These are phyloP conservation scores for Pichia sp. DNA, from an alignment of 1,139 yeast species.

Conservation along the genomic window DNA sequence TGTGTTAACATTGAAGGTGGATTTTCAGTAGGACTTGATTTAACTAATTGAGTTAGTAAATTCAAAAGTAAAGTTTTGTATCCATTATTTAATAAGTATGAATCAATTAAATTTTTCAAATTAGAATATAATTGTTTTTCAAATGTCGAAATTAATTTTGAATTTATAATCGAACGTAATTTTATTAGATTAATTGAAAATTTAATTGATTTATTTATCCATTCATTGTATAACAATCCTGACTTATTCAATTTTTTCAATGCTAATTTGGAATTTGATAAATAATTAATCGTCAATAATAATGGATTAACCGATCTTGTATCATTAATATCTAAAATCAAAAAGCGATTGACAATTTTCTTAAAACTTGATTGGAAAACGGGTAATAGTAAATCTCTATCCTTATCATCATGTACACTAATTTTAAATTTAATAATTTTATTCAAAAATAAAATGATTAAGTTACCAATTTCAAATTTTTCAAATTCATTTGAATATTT, in stretches of 20 bases:
- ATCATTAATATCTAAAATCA: conserved; percentile 45
- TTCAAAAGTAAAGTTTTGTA: conserved; percentile 50
- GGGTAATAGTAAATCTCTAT: conserved; percentile 36
- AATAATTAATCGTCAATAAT: conserved; percentile 42
- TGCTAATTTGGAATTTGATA: conserved; percentile 27
- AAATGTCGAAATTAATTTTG: conserved; percentile 51
- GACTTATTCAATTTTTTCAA: background rate
- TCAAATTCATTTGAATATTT: conserved; percentile 51
- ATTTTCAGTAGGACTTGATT: conserved; percentile 51
- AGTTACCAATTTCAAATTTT: conserved; percentile 55
- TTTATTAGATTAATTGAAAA: conserved; percentile 43
- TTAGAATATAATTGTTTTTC: conserved; percentile 55
- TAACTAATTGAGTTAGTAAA: conserved; percentile 55
- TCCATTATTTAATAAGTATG: conserved; percentile 45
- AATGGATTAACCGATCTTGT: conserved; percentile 55
- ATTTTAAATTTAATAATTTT: conserved; percentile 50
- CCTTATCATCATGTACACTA: conserved; percentile 38
- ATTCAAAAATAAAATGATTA: conserved; percentile 50
- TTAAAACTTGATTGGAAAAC: conserved; percentile 47
- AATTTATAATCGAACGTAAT: conserved; percentile 44
- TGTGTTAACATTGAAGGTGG: conserved; percentile 80
- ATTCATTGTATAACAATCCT: conserved; percentile 26
- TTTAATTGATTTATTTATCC: conserved; percentile 39
- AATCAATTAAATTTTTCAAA: conserved; percentile 52
- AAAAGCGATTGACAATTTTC: conserved; percentile 49